Conservation (phyloP, 805 yeast species). For the Yamadazyma sp. region DNA sequence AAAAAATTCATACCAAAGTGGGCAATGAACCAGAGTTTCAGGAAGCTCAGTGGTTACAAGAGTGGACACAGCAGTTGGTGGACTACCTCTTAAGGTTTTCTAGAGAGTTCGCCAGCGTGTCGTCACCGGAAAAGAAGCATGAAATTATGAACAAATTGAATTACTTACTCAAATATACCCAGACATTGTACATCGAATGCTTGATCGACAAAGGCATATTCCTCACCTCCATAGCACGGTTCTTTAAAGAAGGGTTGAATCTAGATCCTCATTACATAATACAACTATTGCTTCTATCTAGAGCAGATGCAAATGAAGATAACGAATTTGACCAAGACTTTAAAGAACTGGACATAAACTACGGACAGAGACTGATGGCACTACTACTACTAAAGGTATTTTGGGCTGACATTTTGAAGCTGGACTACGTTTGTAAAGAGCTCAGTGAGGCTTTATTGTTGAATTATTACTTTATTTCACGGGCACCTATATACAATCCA, state of each 20-base stretch:
- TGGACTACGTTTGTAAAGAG: slow-evolving; percentile 62
- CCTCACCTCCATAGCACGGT: slow-evolving; percentile 61
- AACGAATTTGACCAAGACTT: slow-evolving; percentile 18
- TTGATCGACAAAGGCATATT: slow-evolving; percentile 63
- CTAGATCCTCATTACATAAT: slow-evolving; percentile 28
- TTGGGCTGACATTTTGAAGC: slow-evolving; percentile 64
- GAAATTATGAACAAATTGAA: slow-evolving; percentile 52
- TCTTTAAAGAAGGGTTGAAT: slow-evolving; percentile 41
- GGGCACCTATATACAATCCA: slow-evolving; percentile 7
- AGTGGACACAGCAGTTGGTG: slow-evolving; percentile 86
- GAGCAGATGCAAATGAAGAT: slow-evolving; percentile 20
- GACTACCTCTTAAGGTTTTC: slow-evolving; percentile 56
- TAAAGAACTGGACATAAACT: slow-evolving; percentile 26
- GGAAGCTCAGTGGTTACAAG: slow-evolving; percentile 70
- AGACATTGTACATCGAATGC: slow-evolving; percentile 66
- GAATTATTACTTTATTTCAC: slow-evolving; percentile 28
- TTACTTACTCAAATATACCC: slow-evolving; percentile 59
- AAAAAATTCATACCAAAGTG: slow-evolving; percentile 26
- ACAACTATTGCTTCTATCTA: slow-evolving; percentile 21
- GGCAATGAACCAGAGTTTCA: slow-evolving; percentile 21
- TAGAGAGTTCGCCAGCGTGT: slow-evolving; percentile 33
- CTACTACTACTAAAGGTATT: slow-evolving; percentile 58
- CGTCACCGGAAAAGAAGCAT: slow-evolving; percentile 29
- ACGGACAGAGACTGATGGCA: slow-evolving; percentile 35
- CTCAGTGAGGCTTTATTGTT: slow-evolving; percentile 59